These are phyloP conservation scores for Zasmidium angulare DNA, from an alignment of 2,329 filamentous ascomycete genomes.

Conservation along the genomic window DNA sequence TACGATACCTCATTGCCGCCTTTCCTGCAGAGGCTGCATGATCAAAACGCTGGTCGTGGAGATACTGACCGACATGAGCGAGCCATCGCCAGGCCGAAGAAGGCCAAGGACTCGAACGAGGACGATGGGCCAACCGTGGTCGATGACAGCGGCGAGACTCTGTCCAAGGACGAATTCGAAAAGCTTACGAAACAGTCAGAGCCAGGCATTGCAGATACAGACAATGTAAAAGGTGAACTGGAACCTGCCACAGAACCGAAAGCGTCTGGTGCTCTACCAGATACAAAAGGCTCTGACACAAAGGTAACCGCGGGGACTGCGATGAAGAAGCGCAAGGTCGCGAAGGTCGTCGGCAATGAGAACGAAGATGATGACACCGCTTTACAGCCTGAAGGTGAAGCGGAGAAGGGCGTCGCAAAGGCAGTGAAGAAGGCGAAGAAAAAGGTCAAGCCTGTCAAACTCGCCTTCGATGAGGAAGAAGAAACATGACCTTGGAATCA, in stretches of 20 bases:
- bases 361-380: constrained; percentile 27
- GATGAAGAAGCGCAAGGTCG: constrained; percentile 39
- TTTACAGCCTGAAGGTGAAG: constrained; percentile 10
- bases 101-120: constrained; percentile 63
- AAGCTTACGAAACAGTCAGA: constrained; percentile 35
- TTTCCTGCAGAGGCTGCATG: constrained; percentile 50
- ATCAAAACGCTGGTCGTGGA: constrained; percentile 52
- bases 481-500: constrained; percentile 12
- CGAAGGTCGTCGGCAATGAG: constrained; percentile 31
- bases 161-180: constrained; percentile 53
- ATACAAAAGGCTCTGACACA: constrained; percentile 3
- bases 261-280: constrained; percentile 27
- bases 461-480: constrained; percentile 37
- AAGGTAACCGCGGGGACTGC: constrained; percentile 25
- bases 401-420: constrained; percentile 12
- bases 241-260: constrained; percentile 19
- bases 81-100: constrained; percentile 47
- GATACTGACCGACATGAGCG: constrained; percentile 46
- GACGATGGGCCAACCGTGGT: constrained; percentile 77
- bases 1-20: constrained; percentile 59
- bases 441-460: constrained; percentile 36
- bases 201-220: constrained; percentile 7
- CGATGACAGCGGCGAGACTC: constrained; percentile 66
- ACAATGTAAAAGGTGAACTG: constrained; percentile 24
- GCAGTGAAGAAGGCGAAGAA: constrained; percentile 34